phyloP scores from a whole-genome alignment of 2,329 filamentous ascomycete genomes.

The Laburnicola sp. region DNA sequence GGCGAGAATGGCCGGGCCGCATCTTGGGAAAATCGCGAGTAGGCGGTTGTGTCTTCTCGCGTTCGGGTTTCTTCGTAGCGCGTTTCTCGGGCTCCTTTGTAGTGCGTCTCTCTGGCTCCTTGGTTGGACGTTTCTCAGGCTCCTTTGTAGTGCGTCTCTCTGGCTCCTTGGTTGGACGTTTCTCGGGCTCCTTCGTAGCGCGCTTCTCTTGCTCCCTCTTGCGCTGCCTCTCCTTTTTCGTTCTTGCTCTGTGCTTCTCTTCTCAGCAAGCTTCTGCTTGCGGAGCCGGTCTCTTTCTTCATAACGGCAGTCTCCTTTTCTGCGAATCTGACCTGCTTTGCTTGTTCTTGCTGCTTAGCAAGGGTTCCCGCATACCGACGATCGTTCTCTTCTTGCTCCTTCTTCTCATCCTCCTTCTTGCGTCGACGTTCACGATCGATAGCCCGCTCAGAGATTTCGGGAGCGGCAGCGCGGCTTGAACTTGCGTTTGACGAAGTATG shows the following conservation, averaged over 20 bases:
- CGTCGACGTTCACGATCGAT: slow-evolving; percentile 24
- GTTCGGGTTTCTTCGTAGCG: slow-evolving; percentile 1
- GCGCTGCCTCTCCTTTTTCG: too few relatives aligned
- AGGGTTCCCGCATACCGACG: slow-evolving; percentile 14
- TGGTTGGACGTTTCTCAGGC: too few relatives aligned
- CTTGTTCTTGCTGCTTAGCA: slow-evolving; percentile 20
- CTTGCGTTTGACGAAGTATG: slow-evolving; percentile 24
- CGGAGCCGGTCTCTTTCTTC: slow-evolving; percentile 24
- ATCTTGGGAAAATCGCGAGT: slow-evolving; percentile 16
- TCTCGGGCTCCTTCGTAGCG: too few relatives aligned
- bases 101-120: too few relatives aligned
- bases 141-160: too few relatives aligned
- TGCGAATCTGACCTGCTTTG: slow-evolving; percentile 32
- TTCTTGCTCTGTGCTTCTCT: slow-evolving; percentile 18
- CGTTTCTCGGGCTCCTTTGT: too few relatives aligned
- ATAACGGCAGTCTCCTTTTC: slow-evolving; percentile 25
- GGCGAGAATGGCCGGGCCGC: slow-evolving; percentile 23
- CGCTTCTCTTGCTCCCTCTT: slow-evolving; percentile 14
- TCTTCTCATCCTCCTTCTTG: slow-evolving; percentile 21
- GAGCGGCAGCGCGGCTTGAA: slow-evolving; percentile 16
- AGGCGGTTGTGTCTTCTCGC: slow-evolving; percentile 20
- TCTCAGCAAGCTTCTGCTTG: slow-evolving; percentile 23
- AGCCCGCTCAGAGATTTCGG: slow-evolving; percentile 26
- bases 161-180: too few relatives aligned
- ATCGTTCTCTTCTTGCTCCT: slow-evolving; percentile 28